phyloP scores from a whole-genome alignment of 768 basidiomycete genomes.

The Serendipita sp. region DNA sequence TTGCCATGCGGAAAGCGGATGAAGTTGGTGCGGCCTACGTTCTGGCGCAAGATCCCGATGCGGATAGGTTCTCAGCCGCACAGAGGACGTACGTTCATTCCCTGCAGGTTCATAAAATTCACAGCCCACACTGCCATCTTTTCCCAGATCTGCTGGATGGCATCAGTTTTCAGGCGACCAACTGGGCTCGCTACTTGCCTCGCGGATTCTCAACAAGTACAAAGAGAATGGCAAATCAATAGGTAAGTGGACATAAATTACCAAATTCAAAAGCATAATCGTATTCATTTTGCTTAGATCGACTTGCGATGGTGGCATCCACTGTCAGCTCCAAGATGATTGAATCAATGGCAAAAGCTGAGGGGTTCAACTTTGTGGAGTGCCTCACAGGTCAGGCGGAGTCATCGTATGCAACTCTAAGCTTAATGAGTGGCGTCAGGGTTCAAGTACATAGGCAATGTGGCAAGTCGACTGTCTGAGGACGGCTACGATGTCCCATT shows the following conservation, averaged over 20 bases:
- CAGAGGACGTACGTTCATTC: slow-evolving; percentile 36
- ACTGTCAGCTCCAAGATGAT: slow-evolving; percentile 88
- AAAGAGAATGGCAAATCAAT: slow-evolving; percentile 29
- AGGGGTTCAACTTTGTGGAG: slow-evolving; percentile 73
- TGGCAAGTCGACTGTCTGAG: slow-evolving; percentile 44
- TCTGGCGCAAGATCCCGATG: slow-evolving; percentile 79
- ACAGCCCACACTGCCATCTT: neutral
- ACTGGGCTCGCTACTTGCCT: slow-evolving; percentile 41
- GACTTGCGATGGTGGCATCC: slow-evolving; percentile 73
- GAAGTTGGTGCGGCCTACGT: slow-evolving; percentile 40
- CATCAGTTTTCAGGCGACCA: slow-evolving; percentile 66
- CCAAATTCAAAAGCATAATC: neutral
- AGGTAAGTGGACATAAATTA: slow-evolving; percentile 16
- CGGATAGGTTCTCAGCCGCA: slow-evolving; percentile 67
- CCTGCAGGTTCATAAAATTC: neutral
- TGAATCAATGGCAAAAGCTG: slow-evolving; percentile 50
- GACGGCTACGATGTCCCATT: slow-evolving; percentile 61
- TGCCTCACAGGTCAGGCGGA: slow-evolving; percentile 53
- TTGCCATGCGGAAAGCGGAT: slow-evolving; percentile 51
- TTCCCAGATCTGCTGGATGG: neutral
- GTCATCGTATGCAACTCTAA: neutral
- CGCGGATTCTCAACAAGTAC: slow-evolving; percentile 26
- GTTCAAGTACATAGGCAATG: slow-evolving; percentile 85
- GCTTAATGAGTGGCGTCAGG: slow-evolving; percentile 26
- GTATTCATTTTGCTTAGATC: slow-evolving; percentile 23